Conservation (phyloP, 2,329 filamentous ascomycete genomes). For the Teratosphaeria zuluensis region DNA sequence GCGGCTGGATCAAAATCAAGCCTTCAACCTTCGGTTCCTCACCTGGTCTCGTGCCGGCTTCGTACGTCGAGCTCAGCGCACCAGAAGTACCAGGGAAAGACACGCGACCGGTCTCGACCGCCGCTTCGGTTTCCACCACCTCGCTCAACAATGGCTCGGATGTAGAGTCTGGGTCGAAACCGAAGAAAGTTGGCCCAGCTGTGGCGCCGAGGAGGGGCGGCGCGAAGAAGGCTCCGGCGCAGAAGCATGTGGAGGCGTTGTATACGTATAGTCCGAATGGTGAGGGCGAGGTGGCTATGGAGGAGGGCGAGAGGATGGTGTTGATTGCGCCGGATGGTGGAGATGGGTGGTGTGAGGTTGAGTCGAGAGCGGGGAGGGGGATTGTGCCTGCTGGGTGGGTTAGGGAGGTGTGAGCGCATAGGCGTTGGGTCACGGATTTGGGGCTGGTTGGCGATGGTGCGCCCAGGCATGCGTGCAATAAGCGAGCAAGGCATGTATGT, state of each 20-base stretch:
- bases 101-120: slow-evolving; percentile 44
- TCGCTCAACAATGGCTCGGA: slow-evolving; percentile 49
- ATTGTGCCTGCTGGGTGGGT: slow-evolving; percentile 95
- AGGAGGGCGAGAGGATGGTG: slow-evolving; percentile 83
- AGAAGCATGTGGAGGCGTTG: slow-evolving; percentile 78
- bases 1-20: slow-evolving; percentile 83
- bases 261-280: slow-evolving; percentile 86
- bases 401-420: slow-evolving; percentile 48
- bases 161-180: slow-evolving; percentile 23
- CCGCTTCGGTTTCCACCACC: slow-evolving; percentile 46
- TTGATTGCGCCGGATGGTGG: slow-evolving; percentile 78
- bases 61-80: slow-evolving; percentile 61
- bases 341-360: slow-evolving; percentile 95
- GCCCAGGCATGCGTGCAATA: no score
- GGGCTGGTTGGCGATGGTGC: background rate
- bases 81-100: slow-evolving; percentile 4
- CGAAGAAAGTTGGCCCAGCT: slow-evolving; percentile 80
- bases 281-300: slow-evolving; percentile 82
- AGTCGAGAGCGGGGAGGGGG: slow-evolving; percentile 64
- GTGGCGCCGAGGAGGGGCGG: slow-evolving; percentile 58
- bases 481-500: background rate
- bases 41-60: slow-evolving; percentile 77
- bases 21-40: slow-evolving; percentile 39
- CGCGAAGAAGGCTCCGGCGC: slow-evolving; percentile 57
- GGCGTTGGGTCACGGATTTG: background rate